Evolutionary conservation across 352 stramenopile species (phyloP).

Genomic region (Plasmopara halstedii): DNA sequence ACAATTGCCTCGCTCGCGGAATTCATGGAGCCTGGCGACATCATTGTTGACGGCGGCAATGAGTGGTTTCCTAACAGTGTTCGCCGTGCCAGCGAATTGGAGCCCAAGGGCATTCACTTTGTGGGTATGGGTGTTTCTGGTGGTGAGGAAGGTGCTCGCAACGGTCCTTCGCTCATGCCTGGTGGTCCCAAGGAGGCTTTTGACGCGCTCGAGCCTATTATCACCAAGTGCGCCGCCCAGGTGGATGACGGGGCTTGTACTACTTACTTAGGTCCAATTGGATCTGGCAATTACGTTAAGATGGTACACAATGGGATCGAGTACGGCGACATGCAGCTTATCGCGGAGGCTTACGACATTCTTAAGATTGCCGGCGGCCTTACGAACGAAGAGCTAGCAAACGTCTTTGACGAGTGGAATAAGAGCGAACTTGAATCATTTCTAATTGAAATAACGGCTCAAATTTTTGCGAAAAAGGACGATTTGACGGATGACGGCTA

Average conservation of each 20-base stretch:
- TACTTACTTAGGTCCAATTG: conserved; percentile 94
- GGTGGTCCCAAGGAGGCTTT: conserved; percentile 94
- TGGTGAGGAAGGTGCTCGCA: conserved; percentile 96
- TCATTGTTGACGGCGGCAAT: conserved; percentile 99
- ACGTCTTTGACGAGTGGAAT: conserved; percentile 97
- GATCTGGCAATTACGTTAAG: conserved; percentile 99
- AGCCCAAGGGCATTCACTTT: conserved; percentile 95
- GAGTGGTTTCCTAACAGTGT: conserved; percentile 99
- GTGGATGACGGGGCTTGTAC: conserved; percentile 93
- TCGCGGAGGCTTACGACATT: conserved; percentile 98
- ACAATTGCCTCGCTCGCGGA: conserved; percentile 84
- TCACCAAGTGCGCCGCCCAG: conserved; percentile 96
- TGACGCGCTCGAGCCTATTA: conserved; percentile 94
- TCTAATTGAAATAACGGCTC: conserved; percentile 98
- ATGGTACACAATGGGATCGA: conserved; percentile 99
- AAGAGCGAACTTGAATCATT: conserved; percentile 94
- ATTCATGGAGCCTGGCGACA: conserved; percentile 91
- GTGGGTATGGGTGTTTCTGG: conserved; percentile 98
- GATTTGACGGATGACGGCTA: conserved; percentile 85
- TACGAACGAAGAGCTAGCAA: conserved; percentile 86
- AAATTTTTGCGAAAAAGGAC: conserved; percentile 97
- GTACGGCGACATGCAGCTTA: conserved; percentile 99
- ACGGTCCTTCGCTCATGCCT: conserved; percentile 98
- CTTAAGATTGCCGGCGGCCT: conserved; percentile 90
- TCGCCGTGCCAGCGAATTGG: conserved; percentile 88